Conservation (phyloP, 139 green algal species). For the Chlorella sorokiniana region DNA sequence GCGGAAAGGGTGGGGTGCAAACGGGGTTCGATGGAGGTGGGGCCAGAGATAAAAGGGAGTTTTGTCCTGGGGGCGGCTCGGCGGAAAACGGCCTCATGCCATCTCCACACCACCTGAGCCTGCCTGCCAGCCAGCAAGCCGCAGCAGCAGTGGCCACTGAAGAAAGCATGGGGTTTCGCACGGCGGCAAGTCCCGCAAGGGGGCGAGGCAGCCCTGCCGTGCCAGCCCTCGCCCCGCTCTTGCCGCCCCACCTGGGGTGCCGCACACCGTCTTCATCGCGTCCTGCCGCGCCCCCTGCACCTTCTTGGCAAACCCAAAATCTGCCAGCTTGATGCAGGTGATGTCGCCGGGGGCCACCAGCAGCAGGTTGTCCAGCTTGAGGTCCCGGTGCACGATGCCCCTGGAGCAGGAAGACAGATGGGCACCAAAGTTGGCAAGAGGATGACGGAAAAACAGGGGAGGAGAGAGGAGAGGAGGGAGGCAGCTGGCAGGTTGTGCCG, state of each 20-base stretch:
- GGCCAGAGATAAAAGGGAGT: not conserved
- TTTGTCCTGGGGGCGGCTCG: not conserved
- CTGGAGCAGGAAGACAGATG: not conserved
- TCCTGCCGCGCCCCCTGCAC: constrained; percentile 36
- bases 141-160: too few species aligned
- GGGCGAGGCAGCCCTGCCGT: too few species aligned
- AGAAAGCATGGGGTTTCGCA: too few species aligned
- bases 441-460: not conserved
- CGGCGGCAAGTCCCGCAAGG: too few species aligned
- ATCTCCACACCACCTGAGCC: not conserved
- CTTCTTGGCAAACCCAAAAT: constrained; percentile 90
- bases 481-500: too few species aligned
- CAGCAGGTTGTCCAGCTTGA: constrained; percentile 97
- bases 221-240: not conserved
- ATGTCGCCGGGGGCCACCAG: constrained; percentile 73
- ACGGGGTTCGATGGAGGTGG: not conserved
- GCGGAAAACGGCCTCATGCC: too few species aligned
- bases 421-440: not conserved
- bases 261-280: constrained; percentile 85
- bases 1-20: not conserved
- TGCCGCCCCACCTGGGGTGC: constrained; percentile 66
- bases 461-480: too few species aligned
- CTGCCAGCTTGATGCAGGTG: constrained; percentile 65
- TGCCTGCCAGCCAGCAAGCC: too few species aligned
- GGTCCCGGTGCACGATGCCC: constrained; percentile 42